Base-by-base conservation (phyloP, 495 filamentous ascomycete genomes). In the Hamigera avellanea region DNA sequence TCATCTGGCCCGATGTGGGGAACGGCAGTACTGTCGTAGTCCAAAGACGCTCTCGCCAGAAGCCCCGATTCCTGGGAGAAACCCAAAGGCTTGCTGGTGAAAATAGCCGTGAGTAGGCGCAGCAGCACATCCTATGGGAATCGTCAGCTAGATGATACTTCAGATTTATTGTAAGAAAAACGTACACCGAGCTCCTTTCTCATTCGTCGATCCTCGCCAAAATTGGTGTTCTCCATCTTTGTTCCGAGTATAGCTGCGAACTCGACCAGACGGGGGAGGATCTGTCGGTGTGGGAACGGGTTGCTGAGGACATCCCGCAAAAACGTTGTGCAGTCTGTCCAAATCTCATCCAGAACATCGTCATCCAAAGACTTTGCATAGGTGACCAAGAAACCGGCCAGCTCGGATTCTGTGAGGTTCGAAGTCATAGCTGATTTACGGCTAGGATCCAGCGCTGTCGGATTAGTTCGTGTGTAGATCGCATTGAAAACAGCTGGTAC, bases 331-430 rank as follows among this genome's bases (percentile, higher is more conserved):
- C 89, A 96, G 49, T 99, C 93, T 26, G 74, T 66, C 91, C 91
- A 99, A 19, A 99, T 95, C 58, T 99, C 91, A 49, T 99, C 93
- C 69, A 96, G 89, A n/a, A 91, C 81, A 65, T 99, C 91, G 45
- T 99, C 91, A 48, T 99, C 91, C 10, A 95, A 64, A 2, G 86
- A 89, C 15, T 75, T 72, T 1, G 86, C 80, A 52, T 96, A 99
- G 32, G 86, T 81, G 4, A 91, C 80, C 37, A 96, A 57, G 52
- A 96, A 99, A 14, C 78, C 73, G 7, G 87, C 84, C 12, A 96
- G 62, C 45, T 93, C 86, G 2, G 73, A 69, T 40, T 94, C 89
- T 16, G 76, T 73, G 5, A 96, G 57, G 40, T 78, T 80, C 7
- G 86, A 83, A 0, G 89, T 93, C 44, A 96, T 57, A 0, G 83